A percentile compares a stretch with the other conserved stretches of the same genome.
Evolutionary conservation across 768 basidiomycete genomes (phyloP).

Genomic region (Xerocomus potaroensis): DNA sequence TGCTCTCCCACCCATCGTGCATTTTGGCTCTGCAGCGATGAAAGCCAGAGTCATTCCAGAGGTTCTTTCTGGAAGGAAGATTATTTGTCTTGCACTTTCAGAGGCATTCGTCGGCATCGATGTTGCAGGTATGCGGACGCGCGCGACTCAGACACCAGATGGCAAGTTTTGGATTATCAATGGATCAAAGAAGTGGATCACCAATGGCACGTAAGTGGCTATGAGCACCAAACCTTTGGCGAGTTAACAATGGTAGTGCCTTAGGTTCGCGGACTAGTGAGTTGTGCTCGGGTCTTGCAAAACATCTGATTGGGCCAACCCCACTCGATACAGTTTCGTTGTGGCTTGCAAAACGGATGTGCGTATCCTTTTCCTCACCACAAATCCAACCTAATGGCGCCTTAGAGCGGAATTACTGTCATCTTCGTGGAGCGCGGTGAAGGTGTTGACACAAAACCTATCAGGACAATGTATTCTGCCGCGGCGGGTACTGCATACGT

Average conservation of each 20-base stretch:
- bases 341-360: not conserved
- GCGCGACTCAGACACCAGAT: slow-evolving; percentile 74
- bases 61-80: not conserved
- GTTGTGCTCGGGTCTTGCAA: not conserved
- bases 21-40: not conserved
- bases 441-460: not conserved
- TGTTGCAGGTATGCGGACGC: slow-evolving; percentile 74
- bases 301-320: not conserved
- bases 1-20: not conserved
- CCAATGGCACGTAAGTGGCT: slow-evolving; percentile 56
- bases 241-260: too few relatives aligned
- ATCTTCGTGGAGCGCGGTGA: not conserved
- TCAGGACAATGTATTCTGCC: not conserved
- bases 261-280: not conserved
- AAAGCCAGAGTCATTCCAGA: not conserved
- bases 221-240: not conserved
- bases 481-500: not conserved
- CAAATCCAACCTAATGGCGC: not conserved
- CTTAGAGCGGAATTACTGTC: not conserved
- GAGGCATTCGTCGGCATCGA: slow-evolving; percentile 42
- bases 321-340: not conserved
- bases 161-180: slow-evolving; percentile 84
- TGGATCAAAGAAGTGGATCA: slow-evolving; percentile 84
- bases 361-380: not conserved
- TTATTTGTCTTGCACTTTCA: not conserved